These are phyloP conservation scores for Sodiomyces alkalinus DNA, from an alignment of 2,329 filamentous ascomycete species.

Conservation along the genomic window DNA sequence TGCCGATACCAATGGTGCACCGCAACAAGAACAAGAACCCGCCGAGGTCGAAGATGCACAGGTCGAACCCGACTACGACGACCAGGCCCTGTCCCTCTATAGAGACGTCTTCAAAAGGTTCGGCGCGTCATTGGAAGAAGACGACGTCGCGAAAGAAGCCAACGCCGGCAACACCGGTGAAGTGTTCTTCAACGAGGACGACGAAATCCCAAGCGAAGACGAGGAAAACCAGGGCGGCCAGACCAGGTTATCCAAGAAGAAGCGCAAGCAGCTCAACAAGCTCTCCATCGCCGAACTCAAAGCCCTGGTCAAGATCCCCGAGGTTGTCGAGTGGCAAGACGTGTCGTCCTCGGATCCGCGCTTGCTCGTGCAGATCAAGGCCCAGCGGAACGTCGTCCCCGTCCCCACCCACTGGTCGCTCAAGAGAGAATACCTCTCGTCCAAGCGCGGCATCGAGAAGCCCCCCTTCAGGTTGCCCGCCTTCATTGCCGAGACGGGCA, in stretches of 20 bases:
- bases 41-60: conserved; percentile 19
- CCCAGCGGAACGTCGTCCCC: conserved; percentile 86
- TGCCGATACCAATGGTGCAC: conserved; percentile 9
- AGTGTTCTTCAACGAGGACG: conserved; percentile 68
- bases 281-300: conserved; percentile 92
- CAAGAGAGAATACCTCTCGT: conserved; percentile 93
- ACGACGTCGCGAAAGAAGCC: conserved; percentile 47
- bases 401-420: conserved; percentile 90
- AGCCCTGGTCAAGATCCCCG: conserved; percentile 75
- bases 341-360: conserved; percentile 80
- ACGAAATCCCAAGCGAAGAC: conserved; percentile 75
- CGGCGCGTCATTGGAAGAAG: conserved; percentile 46
- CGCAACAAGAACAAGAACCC: conserved; percentile 13
- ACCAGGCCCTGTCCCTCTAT: conserved; percentile 73
- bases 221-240: conserved; percentile 51
- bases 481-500: conserved; percentile 95
- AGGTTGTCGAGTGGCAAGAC: conserved; percentile 96
- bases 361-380: conserved; percentile 86
- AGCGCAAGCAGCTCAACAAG: conserved; percentile 80
- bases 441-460: conserved; percentile 94
- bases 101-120: conserved; percentile 74
- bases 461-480: conserved; percentile 82
- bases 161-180: conserved; percentile 66
- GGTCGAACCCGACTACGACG: conserved; percentile 47
- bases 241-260: conserved; percentile 81